A percentile compares a stretch with the other conserved stretches of the same genome.
These are phyloP conservation scores for Eragrostis nindensis DNA, from an alignment of 176 grass and related monocot species.

Conservation along the genomic window DNA sequence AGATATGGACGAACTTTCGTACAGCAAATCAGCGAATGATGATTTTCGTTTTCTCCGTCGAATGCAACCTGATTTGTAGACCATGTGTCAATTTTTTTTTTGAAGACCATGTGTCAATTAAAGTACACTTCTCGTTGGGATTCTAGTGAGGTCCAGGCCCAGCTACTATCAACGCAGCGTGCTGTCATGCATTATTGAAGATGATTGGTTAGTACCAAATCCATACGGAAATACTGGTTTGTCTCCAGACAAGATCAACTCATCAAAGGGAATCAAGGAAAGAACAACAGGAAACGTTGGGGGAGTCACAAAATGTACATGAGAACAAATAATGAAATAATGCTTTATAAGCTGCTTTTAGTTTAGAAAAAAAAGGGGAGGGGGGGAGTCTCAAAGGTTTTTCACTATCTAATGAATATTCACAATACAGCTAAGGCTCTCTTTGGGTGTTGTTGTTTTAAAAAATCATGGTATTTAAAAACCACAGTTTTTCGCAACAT, in stretches of 20 bases:
- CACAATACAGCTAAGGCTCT: too few species aligned
- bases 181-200: background rate
- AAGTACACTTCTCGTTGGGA: background rate
- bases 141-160: background rate
- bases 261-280: conserved; percentile 11
- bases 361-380: too few species aligned
- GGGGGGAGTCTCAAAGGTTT: background rate
- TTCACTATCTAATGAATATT: too few species aligned
- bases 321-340: background rate
- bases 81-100: background rate
- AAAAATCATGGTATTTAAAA: too few species aligned
- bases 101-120: background rate
- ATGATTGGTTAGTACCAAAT: conserved; percentile 9
- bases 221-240: background rate
- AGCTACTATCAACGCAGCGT: background rate
- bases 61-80: background rate
- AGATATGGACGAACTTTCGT: background rate
- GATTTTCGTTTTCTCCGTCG: background rate
- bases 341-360: background rate
- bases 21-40: background rate
- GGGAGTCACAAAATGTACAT: background rate
- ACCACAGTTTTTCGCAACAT: too few species aligned
- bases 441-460: too few species aligned
- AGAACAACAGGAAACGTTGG: conserved; percentile 5
- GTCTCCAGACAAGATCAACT: conserved; percentile 6